Evolutionary conservation across 2,329 filamentous ascomycete species (phyloP), one percentile per base, ranked within the genome.

Genomic region (Xylaria sp.): DNA sequence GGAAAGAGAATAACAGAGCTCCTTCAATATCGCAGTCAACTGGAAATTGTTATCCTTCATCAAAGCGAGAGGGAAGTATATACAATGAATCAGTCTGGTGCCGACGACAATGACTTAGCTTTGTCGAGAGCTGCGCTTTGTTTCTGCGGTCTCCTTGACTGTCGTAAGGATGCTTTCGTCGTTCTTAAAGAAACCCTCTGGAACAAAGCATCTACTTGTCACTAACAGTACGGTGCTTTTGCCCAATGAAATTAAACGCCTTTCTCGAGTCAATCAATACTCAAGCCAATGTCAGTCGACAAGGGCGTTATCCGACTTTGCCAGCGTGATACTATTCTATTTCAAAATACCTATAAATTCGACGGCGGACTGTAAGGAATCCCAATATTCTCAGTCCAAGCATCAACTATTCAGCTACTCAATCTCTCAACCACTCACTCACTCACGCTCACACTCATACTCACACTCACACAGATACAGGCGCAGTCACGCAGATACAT

Each of bases 161-260:
- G 9, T 65, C 18, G 33, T 18, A 48, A 62, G 36, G 69, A 71
- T 67, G 69, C 64, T 71, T 71, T 63, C 69, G 67, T 71, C 69
- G 28, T 20, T 41, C 39, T 25, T 28, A 33, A 56, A 67, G 41
- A 12, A 41, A 39, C 15, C 43, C 49, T 23, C 6, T 1, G 46
- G 25, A 48, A 71, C 64, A 71, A 71, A 71, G 69, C 33, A 48
- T n/a, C 1, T 20, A 18, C 8, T 64, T n/a, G 8, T 43, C 20
- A 18, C 28, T 59, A 13, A 60, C 62, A 23, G 23, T 54, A 31
- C 3, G 25, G 2, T 56, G 33, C 48, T 63, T 3, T 25, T n/a
- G 36, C n/a, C n/a, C 18, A 48, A 28, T 49, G 23, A 51, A 59
- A 57, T 36, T 28, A 25, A 13, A 33, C 36, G 33, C 20, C 25